phyloP scores from a whole-genome alignment of 2,329 filamentous ascomycete species.

The Nectriaceae sp. region DNA sequence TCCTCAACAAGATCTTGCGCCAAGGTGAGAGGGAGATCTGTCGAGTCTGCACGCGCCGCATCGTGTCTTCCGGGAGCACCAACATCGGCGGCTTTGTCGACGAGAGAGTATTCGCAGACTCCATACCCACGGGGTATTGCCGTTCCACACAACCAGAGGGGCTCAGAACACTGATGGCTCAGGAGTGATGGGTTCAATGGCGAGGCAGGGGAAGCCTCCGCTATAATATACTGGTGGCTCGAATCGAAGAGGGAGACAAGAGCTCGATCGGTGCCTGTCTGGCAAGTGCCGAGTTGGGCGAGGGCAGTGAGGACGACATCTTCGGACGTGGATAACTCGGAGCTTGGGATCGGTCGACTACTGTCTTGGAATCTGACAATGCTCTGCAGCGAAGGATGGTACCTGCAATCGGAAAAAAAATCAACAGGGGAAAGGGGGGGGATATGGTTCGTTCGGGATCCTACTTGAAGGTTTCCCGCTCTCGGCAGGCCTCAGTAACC shows the following conservation, averaged over 20 bases:
- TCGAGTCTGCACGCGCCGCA: too few relatives aligned
- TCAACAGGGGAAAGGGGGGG: background rate
- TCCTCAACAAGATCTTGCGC: constrained; percentile 36
- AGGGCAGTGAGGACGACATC: constrained; percentile 49
- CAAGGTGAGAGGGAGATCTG: constrained; percentile 33
- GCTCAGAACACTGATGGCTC: constrained; percentile 4
- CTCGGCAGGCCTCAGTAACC: constrained; percentile 29
- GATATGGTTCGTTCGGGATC: background rate
- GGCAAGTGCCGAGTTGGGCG: constrained; percentile 49
- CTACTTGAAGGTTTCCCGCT: constrained; percentile 35
- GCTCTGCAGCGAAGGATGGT: constrained; percentile 12
- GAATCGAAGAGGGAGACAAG: constrained; percentile 55
- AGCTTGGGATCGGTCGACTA: constrained; percentile 22
- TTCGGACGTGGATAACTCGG: constrained; percentile 28
- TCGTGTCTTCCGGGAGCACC: constrained; percentile 2
- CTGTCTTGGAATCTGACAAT: constrained; percentile 24
- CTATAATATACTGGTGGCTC: constrained; percentile 49
- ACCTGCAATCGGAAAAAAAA: too few relatives aligned
- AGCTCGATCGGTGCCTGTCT: constrained; percentile 42
- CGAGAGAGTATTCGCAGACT: constrained; percentile 31
- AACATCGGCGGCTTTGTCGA: background rate
- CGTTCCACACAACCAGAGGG: constrained; percentile 32
- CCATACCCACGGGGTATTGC: constrained; percentile 33
- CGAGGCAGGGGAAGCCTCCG: constrained; percentile 48
- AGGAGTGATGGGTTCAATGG: constrained; percentile 32